Evolutionary conservation across 768 basidiomycete genomes (phyloP), one percentile per base, ranked within the genome.

Genomic region (Suillus cothurnatus): DNA sequence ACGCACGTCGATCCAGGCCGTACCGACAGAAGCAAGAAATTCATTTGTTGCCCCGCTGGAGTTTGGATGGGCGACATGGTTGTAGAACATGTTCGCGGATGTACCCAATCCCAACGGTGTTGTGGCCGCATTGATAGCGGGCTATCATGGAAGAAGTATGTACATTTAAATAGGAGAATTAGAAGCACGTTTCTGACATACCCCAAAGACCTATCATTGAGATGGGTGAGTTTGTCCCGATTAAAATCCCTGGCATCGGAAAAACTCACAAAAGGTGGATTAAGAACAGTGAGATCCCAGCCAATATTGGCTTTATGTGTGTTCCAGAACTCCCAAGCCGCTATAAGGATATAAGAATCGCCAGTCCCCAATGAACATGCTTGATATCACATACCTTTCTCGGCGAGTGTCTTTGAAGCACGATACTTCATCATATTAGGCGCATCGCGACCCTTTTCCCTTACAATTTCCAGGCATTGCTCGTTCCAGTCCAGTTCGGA

Each of bases 351-450:
- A 7, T 7, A 2, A 50, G 9, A 2, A 39, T 17, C n/a, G 6
- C 32, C n/a, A 32, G 19, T 68, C n/a, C 50, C 23, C 15, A 17
- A 6, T 31, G 34, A 47, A 5, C n/a, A 7, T 17, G 0, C 4
- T 31, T 21, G 19, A 49, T 45, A 43, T 0, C n/a, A 66, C 66
- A 8, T 63, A 84, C 86, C 81, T 75, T 78, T 80, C 75, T 93
- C 92, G 0, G 89, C 88, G 2, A 90, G 77, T 2, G 80, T 82
- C 78, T 93, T 92, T 21, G 85, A 86, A 3, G 88, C 86, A 26
- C 80, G 70, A 72, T 93, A 92, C 68, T 83, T 86, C 28, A 31
- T 43, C 39, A 65, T 49, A 26, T 43, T 60, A 0, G 72, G 63
- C 0, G 85, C 84, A 1, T 82, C 77, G 19, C 76, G 73, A 0